Base-by-base conservation (phyloP, 2,329 filamentous ascomycete genomes). In the Nothophoma quercina region DNA sequence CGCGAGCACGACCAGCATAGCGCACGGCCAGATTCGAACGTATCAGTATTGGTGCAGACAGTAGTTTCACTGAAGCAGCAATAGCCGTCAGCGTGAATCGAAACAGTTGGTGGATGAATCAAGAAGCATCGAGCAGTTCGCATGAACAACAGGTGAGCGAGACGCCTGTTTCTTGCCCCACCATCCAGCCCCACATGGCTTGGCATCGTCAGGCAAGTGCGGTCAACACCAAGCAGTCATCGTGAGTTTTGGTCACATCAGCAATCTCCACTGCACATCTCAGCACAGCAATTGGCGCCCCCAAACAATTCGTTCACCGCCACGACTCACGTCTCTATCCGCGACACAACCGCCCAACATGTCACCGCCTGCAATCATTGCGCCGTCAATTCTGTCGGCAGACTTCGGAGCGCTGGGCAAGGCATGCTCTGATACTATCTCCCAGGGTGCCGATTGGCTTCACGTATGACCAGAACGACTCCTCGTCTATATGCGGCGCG, bases 301-400 rank as follows among this genome's bases (percentile, higher is more conserved):
- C 43, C 16, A 33, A 25, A 39, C 53, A 48, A 53, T 56, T 58
- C 18, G n/a, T 47, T 51, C 48, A 32, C 52, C 47, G 33, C 48
- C 12, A 38, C 41, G 13, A 8, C 16, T 13, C 21, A 12, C 16
- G 12, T 41, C 41, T 18, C 22, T 39, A 42, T 28, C 50, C 29
- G 22, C 34, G 33, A 53, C 39, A 46, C 23, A 51, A 16, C 64
- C 64, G 59, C 64, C 63, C 68, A 79, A 33, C 55, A 98, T 98
- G 93, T 82, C 91, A 51, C 95, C 93, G 19, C 86, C 88, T 58
- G 90, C 95, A 39, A 97, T 99, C 75, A 96, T 99, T 68, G 93
- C 93, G 13, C 95, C 95, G 23, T 98, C 93, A n/a, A 98, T 99
- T 67, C 87, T 99, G 56, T 96, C 93, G 69, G 93, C 93, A 62